phyloP scores from a whole-genome alignment of 495 filamentous ascomycete species.

The Hypoxylon rickii region DNA sequence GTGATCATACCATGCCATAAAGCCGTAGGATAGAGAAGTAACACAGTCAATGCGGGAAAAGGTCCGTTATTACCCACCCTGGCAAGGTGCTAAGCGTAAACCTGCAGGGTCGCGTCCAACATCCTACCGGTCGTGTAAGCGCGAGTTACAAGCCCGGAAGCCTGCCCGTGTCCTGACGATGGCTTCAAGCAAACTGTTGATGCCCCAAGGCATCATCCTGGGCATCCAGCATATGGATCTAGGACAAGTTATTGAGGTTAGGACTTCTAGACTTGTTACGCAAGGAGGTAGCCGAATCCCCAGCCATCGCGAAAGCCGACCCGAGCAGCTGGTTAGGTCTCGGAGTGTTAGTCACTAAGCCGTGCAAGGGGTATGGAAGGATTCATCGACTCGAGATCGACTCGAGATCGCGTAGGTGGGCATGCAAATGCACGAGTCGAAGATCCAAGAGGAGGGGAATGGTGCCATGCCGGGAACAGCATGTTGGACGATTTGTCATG shows the following conservation, averaged over 20 bases:
- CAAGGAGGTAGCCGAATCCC: slow-evolving; percentile 9
- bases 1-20: slow-evolving; percentile 17
- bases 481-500: slow-evolving; percentile 4
- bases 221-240: background rate
- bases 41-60: slow-evolving; percentile 34
- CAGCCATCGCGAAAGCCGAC: slow-evolving; percentile 10
- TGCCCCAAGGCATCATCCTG: too few species aligned
- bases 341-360: slow-evolving; percentile 13
- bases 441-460: slow-evolving; percentile 1
- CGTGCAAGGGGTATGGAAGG: slow-evolving; percentile 22
- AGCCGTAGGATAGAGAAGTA: slow-evolving; percentile 11
- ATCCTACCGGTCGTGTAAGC: slow-evolving; percentile 28
- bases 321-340: slow-evolving; percentile 18
- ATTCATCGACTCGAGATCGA: slow-evolving; percentile 17
- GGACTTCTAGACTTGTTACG: slow-evolving; percentile 1
- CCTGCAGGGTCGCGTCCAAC: slow-evolving; percentile 25
- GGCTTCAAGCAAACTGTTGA: slow-evolving; percentile 10
- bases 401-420: background rate
- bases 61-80: slow-evolving; percentile 22
- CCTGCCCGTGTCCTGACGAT: slow-evolving; percentile 10
- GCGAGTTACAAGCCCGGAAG: slow-evolving; percentile 18
- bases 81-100: slow-evolving; percentile 12
- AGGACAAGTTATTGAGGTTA: background rate
- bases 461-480: background rate
- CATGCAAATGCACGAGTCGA: slow-evolving; percentile 10